Evolutionary conservation across 169 alveolate species (phyloP).

Genomic region (Cyclospora cayetanensis): DNA sequence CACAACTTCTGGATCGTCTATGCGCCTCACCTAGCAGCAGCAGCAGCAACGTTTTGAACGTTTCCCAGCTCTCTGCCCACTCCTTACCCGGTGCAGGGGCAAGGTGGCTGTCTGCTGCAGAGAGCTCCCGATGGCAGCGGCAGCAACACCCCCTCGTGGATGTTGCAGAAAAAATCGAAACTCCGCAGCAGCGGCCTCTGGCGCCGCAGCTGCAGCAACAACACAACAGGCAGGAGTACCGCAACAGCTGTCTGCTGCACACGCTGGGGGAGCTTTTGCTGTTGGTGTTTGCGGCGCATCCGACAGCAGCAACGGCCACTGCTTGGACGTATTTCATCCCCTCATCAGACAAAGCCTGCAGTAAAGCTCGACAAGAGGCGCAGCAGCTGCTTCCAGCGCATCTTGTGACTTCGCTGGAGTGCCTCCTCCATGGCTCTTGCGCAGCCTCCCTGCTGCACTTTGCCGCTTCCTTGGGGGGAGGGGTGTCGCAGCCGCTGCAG

Average conservation of each 20-base stretch:
- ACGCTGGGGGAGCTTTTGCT: constrained; percentile 61
- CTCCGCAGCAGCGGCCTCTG: too few species aligned
- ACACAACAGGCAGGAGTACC: constrained; percentile 41
- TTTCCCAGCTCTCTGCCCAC: constrained; percentile 33
- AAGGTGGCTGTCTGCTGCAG: background rate
- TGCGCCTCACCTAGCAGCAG: constrained; percentile 44
- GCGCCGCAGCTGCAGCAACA: constrained; percentile 52
- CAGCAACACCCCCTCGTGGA: constrained; percentile 13
- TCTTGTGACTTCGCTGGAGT: constrained; percentile 14
- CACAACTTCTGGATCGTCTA: background rate
- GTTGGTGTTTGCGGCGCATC: constrained; percentile 58
- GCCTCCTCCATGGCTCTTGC: constrained; percentile 48
- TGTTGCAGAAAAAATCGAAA: background rate
- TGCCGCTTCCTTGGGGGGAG: constrained; percentile 25
- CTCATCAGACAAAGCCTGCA: background rate
- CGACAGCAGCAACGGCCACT: constrained; percentile 61
- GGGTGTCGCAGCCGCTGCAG: constrained; percentile 43
- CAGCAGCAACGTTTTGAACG: constrained; percentile 30
- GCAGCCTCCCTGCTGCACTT: constrained; percentile 54
- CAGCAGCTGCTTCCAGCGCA: constrained; percentile 25
- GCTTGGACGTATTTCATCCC: constrained; percentile 54
- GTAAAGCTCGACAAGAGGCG: background rate
- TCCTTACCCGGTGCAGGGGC: background rate
- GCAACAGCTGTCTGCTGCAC: constrained; percentile 62
- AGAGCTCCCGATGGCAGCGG: background rate